Conservation (phyloP, 768 basidiomycete species). For the Collybia nuda region DNA sequence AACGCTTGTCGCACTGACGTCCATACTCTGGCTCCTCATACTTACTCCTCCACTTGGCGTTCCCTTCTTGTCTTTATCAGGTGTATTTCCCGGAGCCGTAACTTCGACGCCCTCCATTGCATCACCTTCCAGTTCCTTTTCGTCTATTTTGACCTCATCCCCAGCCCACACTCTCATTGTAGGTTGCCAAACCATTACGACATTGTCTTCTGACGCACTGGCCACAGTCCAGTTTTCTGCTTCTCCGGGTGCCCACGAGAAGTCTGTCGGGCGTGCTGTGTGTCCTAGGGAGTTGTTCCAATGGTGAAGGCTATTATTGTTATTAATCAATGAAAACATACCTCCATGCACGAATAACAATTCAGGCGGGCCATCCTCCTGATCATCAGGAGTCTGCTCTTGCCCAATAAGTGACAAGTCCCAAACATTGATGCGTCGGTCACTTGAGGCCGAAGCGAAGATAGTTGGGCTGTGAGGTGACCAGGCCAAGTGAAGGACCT, state of each 20-base stretch:
- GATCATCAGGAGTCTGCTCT: slow-evolving; percentile 97
- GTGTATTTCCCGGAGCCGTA: slow-evolving; percentile 21
- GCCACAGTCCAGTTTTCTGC: slow-evolving; percentile 83
- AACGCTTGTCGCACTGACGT: slow-evolving; percentile 53
- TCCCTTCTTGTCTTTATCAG: slow-evolving; percentile 34
- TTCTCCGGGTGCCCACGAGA: slow-evolving; percentile 90
- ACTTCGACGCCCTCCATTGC: slow-evolving; percentile 75
- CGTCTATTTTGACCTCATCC: slow-evolving; percentile 81
- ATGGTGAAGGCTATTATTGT: not conserved
- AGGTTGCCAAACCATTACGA: slow-evolving; percentile 97
- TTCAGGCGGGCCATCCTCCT: slow-evolving; percentile 98
- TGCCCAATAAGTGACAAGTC: slow-evolving; percentile 88
- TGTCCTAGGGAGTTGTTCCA: slow-evolving; percentile 53
- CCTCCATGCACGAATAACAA: slow-evolving; percentile 95
- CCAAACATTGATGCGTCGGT: slow-evolving; percentile 94
- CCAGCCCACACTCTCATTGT: slow-evolving; percentile 93
- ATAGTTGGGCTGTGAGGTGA: slow-evolving; percentile 91
- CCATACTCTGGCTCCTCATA: slow-evolving; percentile 58
- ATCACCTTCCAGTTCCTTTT: slow-evolving; percentile 81
- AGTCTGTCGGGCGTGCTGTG: slow-evolving; percentile 87
- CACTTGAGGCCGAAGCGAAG: slow-evolving; percentile 93
- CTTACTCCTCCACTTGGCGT: slow-evolving; percentile 38
- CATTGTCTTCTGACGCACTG: slow-evolving; percentile 94
- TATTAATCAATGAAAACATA: slow-evolving; percentile 28
- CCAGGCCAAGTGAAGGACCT: slow-evolving; percentile 93